Conservation (phyloP, 176 grass and related monocot species). For the Carex littledalei region DNA sequence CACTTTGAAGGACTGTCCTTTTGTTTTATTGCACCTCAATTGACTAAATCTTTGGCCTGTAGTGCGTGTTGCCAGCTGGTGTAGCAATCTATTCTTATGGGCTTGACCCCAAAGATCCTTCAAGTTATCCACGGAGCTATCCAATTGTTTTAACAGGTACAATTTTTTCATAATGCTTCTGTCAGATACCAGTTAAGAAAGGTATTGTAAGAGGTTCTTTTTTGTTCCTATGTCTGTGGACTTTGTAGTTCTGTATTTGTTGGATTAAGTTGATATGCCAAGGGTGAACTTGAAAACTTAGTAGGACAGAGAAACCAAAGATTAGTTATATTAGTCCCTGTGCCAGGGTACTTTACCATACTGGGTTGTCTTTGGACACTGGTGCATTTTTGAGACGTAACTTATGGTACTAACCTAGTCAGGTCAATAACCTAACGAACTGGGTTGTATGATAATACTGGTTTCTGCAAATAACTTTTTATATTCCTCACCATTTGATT, state of each 20-base stretch:
- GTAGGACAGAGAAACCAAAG: background rate
- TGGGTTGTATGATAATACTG: background rate
- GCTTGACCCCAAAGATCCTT: constrained; percentile 52
- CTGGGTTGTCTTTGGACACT: background rate
- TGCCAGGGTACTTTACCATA: background rate
- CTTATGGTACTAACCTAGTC: background rate
- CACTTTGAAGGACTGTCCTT: constrained; percentile 12
- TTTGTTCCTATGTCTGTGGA: background rate
- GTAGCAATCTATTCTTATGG: constrained; percentile 93
- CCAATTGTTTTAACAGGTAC: constrained; percentile 99
- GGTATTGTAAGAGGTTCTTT: background rate
- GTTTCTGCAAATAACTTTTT: background rate
- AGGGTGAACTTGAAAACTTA: background rate
- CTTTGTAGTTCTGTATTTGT: background rate
- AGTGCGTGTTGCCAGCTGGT: constrained; percentile 99
- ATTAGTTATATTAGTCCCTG: background rate
- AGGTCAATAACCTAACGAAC: background rate
- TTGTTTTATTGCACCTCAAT: background rate
- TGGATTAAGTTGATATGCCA: background rate
- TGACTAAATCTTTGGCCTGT: constrained; percentile 11
- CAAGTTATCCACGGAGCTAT: constrained; percentile 79
- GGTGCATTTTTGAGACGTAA: background rate
- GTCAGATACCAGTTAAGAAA: background rate
- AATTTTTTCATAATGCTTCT: background rate
- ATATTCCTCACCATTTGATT: background rate